phyloP scores from a whole-genome alignment of 2,329 filamentous ascomycete species.

The Fusarium subtropicale region DNA sequence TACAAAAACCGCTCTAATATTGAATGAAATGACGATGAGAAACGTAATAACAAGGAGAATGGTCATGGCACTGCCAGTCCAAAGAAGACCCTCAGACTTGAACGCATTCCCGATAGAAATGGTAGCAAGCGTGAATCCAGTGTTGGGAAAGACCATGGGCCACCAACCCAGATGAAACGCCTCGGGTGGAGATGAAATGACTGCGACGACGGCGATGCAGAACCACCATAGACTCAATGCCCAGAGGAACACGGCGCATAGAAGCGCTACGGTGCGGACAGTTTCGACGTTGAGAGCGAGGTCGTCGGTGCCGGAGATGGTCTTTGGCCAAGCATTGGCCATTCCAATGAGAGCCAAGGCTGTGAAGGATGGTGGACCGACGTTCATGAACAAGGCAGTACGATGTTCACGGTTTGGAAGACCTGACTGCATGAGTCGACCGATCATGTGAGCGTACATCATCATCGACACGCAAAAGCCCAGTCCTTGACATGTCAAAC shows the following conservation, averaged over 20 bases:
- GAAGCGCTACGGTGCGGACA: constrained; percentile 60
- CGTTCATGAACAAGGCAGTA: constrained; percentile 79
- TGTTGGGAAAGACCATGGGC: constrained; percentile 72
- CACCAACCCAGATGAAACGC: constrained; percentile 73
- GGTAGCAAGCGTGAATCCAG: constrained; percentile 68
- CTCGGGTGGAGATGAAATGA: constrained; percentile 55
- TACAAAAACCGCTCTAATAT: constrained; percentile 59
- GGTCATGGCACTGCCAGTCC: constrained; percentile 64
- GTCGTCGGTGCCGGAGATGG: constrained; percentile 59
- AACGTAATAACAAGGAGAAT: constrained; percentile 57
- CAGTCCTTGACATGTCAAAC: constrained; percentile 76
- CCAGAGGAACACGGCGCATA: constrained; percentile 72
- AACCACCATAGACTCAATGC: constrained; percentile 71
- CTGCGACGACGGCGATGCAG: constrained; percentile 53
- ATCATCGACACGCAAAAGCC: constrained; percentile 75
- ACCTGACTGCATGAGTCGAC: constrained; percentile 74
- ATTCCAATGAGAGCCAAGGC: constrained; percentile 77
- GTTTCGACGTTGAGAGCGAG: constrained; percentile 56
- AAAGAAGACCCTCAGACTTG: constrained; percentile 57
- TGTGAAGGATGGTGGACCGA: constrained; percentile 80
- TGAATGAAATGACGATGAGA: constrained; percentile 58
- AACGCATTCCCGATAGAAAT: constrained; percentile 65
- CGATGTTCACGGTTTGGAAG: constrained; percentile 71
- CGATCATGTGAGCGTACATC: constrained; percentile 80
- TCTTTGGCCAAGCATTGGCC: constrained; percentile 59